A percentile compares a stretch with the other conserved stretches of the same genome.
Evolutionary conservation across 257 asterid genomes (phyloP).

Genomic region (Solanum piurae): DNA sequence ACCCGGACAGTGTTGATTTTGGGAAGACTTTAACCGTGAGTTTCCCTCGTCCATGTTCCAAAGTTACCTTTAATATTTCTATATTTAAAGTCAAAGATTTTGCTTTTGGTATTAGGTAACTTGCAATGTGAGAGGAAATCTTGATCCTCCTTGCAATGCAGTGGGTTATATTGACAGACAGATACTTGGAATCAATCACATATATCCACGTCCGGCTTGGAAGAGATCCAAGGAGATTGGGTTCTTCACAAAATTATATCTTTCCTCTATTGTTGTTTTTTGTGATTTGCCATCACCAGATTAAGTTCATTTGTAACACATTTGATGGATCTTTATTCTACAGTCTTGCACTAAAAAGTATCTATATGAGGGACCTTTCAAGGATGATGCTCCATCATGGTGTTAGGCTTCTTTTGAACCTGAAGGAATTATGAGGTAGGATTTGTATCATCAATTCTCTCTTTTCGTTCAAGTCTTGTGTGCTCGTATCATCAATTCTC

Average conservation of each 20-base stretch:
- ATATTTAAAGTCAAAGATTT: not conserved
- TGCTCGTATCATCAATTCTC: not conserved
- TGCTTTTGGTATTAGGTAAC: slow-evolving; percentile 25
- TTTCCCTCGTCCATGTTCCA: not conserved
- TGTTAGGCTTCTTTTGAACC: slow-evolving; percentile 78
- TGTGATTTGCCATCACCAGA: not conserved
- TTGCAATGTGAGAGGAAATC: slow-evolving; percentile 51
- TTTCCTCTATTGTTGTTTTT: not conserved
- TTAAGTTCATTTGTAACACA: not conserved
- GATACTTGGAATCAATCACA: slow-evolving; percentile 61
- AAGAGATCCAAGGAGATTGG: slow-evolving; percentile 53
- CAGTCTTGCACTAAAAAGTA: slow-evolving; percentile 58
- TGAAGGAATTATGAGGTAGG: slow-evolving; percentile 68
- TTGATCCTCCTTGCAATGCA: slow-evolving; percentile 74
- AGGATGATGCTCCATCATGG: slow-evolving; percentile 64
- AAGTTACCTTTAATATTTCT: not conserved
- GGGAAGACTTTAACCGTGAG: slow-evolving; percentile 51
- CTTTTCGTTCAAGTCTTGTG: not conserved
- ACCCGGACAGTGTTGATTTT: slow-evolving; percentile 37
- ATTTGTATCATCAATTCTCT: not conserved
- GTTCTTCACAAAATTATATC: not conserved
- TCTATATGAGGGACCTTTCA: slow-evolving; percentile 54
- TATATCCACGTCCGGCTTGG: slow-evolving; percentile 75
- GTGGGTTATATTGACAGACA: slow-evolving; percentile 64
- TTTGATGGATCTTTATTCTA: slow-evolving; percentile 4